Base-by-base conservation (phyloP, 495 filamentous ascomycete genomes). In the Pyrenula aspistea region DNA sequence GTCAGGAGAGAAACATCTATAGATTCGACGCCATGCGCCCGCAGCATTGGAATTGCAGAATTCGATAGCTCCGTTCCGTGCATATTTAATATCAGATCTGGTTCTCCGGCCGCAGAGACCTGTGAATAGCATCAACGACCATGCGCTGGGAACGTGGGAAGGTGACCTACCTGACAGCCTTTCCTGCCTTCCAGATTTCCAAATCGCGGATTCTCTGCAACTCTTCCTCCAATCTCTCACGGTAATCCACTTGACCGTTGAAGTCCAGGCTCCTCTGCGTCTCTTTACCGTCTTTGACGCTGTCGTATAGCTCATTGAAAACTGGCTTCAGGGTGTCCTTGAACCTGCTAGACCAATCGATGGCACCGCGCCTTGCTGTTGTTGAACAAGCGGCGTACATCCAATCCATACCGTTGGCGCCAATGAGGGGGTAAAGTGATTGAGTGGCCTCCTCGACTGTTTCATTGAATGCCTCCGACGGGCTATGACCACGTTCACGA, bases 321-420 rank as follows among this genome's bases (percentile, higher is more conserved):
- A 98, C 85, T 63, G 94, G 93, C 84, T 98, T 97, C 71, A 97
- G 79, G 62, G 84, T 89, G 62, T 89, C 86, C 84, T 94, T 95
- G 87, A 97, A 97, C 63, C 76, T 78, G 68, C 81, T 81, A 70
- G 87, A 92, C 94, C 93, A 98, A 82, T 97, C 93, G 69, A 98
- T 95, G 75, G 93, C 93, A 76, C 93, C 93, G 69, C 93, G 91
- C 68, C 93, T 88, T 65, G 93, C 93, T 48, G 94, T 97, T 66
- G 94, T 97, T 55, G 92, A 97, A 87, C 93, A 98, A 62, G 93
- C 93, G 64, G 91, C 90, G 79, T 95, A 98, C 94, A 98, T 97
- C 89, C 93, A 98, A 80, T 97, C 93, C 93, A 98, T 98, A 63
- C 93, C 93, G 72, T 97, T 86, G 66, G 79, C 81, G 69, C 91